Evolutionary conservation across 768 basidiomycete genomes (phyloP).

Genomic region (Termitomyces sp.): DNA sequence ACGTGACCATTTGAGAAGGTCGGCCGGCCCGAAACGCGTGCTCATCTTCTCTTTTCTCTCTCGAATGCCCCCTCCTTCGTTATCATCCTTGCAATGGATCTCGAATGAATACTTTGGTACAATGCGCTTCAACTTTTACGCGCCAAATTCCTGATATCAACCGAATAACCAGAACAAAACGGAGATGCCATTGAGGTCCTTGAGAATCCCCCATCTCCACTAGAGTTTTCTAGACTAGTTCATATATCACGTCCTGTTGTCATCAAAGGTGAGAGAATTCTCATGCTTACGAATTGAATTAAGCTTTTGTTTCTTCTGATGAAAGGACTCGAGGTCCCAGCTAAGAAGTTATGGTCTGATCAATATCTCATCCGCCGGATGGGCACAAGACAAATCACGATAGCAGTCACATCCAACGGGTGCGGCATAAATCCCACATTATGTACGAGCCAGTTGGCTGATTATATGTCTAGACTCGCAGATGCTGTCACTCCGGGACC

Average conservation of each 20-base stretch:
- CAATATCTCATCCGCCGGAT: slow-evolving; percentile 55
- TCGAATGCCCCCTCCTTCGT: background rate
- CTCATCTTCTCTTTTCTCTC: background rate
- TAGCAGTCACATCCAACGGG: slow-evolving; percentile 86
- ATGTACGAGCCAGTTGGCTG: slow-evolving; percentile 5
- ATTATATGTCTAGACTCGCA: slow-evolving; percentile 48
- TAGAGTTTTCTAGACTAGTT: slow-evolving; percentile 66
- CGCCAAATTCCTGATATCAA: background rate
- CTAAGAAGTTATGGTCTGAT: slow-evolving; percentile 57
- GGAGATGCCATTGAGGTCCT: slow-evolving; percentile 46
- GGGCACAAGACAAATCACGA: slow-evolving; percentile 51
- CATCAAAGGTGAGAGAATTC: slow-evolving; percentile 48
- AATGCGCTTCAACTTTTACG: background rate
- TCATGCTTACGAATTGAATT: background rate
- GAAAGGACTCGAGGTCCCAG: slow-evolving; percentile 46
- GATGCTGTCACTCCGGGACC: slow-evolving; percentile 60
- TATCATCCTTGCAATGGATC: slow-evolving; percentile 20
- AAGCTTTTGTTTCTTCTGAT: background rate
- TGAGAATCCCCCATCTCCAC: slow-evolving; percentile 51
- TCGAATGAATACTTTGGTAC: slow-evolving; percentile 40
- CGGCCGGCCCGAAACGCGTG: background rate
- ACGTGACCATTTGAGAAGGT: background rate
- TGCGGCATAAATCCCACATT: slow-evolving; percentile 24
- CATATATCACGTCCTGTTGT: slow-evolving; percentile 69
- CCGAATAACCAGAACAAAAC: slow-evolving; percentile 46